phyloP scores from a whole-genome alignment of 768 basidiomycete species.

The Suillus fuscotomentosus region DNA sequence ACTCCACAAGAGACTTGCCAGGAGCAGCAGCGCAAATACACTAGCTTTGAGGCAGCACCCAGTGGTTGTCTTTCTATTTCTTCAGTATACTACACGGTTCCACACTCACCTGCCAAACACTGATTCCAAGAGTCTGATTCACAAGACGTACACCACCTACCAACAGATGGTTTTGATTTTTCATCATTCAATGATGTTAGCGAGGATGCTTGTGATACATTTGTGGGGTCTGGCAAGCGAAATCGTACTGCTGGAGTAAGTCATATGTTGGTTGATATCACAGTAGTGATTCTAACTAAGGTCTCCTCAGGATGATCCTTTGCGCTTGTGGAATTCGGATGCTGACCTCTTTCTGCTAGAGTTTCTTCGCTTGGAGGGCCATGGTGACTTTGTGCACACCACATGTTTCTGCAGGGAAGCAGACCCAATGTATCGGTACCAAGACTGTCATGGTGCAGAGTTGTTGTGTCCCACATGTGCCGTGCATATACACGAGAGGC shows the following conservation, averaged over 20 bases:
- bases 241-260: background rate
- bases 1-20: background rate
- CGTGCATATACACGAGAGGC: background rate
- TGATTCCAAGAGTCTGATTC: background rate
- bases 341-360: background rate
- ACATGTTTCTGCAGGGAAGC: background rate
- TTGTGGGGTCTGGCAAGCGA: background rate
- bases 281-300: background rate
- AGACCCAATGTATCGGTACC: background rate
- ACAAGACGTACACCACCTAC: background rate
- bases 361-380: conserved; percentile 1
- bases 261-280: background rate
- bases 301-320: conserved; percentile 2
- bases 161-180: background rate
- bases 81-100: background rate
- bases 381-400: background rate
- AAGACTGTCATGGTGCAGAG: background rate
- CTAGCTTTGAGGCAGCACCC: background rate
- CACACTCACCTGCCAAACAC: background rate
- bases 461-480: background rate
- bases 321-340: background rate
- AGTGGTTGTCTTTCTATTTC: background rate
- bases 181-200: background rate
- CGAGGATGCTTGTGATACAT: too few species aligned
- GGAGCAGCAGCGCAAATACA: background rate